Conservation (phyloP, 208 protist species). For the Leishmania arabica region DNA sequence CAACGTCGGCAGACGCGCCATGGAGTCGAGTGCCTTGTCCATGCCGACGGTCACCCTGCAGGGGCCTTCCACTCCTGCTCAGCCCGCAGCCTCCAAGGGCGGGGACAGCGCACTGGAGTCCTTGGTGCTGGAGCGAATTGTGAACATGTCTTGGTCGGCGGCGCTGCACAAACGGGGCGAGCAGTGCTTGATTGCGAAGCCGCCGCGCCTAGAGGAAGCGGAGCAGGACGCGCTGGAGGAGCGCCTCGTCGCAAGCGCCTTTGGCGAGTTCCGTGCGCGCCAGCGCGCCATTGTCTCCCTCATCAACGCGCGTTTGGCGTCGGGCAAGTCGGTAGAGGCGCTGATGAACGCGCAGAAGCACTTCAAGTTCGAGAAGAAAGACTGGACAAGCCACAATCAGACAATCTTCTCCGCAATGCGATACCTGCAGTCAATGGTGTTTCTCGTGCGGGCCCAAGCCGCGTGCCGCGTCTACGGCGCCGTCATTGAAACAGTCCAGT, state of each 20-base stretch:
- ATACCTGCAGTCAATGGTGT: constrained; percentile 83
- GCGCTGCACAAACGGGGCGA: constrained; percentile 80
- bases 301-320: constrained; percentile 54
- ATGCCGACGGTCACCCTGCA: constrained; percentile 12
- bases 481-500: constrained; percentile 77
- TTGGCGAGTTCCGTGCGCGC: constrained; percentile 49
- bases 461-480: constrained; percentile 58
- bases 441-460: constrained; percentile 71
- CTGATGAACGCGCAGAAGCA: constrained; percentile 57
- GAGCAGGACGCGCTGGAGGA: constrained; percentile 48
- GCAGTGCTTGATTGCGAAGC: constrained; percentile 59
- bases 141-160: constrained; percentile 66
- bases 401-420: constrained; percentile 61
- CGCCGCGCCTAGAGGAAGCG: constrained; percentile 58
- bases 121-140: constrained; percentile 49
- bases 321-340: constrained; percentile 64
- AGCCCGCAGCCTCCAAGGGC: not conserved
- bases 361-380: constrained; percentile 73
- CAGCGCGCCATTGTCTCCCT: constrained; percentile 76
- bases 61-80: not conserved
- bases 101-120: constrained; percentile 23
- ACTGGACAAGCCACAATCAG: constrained; percentile 59
- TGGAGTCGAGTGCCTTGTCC: constrained; percentile 8
- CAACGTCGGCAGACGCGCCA: constrained; percentile 6
- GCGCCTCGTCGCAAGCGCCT: constrained; percentile 44